phyloP scores from a whole-genome alignment of 805 yeast genomes.

The Lachancea dasiensis region DNA sequence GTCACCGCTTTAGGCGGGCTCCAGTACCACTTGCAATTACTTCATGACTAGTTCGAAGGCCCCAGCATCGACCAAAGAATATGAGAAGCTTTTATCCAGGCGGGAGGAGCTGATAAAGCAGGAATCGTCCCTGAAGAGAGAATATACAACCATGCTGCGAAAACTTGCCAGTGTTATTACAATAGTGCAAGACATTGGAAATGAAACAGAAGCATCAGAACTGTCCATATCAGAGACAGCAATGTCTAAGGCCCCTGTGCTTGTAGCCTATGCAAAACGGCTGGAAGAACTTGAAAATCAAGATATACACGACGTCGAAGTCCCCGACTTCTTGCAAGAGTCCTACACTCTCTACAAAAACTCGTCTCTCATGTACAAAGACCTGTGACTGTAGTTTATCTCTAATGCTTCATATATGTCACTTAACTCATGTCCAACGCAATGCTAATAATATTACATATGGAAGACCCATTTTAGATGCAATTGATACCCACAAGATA shows the following conservation, averaged over 20 bases:
- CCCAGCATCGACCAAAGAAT: conserved; percentile 7
- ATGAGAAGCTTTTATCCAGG: conserved; percentile 17
- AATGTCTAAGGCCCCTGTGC: conserved; percentile 19
- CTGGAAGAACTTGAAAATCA: conserved; percentile 9
- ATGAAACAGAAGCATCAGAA: conserved; percentile 9
- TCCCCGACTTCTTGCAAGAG: conserved; percentile 25
- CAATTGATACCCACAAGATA: too few species aligned
- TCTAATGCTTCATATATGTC: neutral
- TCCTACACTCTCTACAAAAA: conserved; percentile 25
- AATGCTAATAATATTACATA: conserved; percentile 6
- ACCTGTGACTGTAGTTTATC: conserved; percentile 6
- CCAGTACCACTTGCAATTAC: neutral
- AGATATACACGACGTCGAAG: conserved; percentile 11
- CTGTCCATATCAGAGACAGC: conserved; percentile 15
- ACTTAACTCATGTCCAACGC: neutral
- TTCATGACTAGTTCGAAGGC: conserved; percentile 7
- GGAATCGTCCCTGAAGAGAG: conserved; percentile 25
- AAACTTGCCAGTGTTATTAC: conserved; percentile 25
- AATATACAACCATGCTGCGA: conserved; percentile 29
- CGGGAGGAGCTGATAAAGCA: conserved; percentile 31
- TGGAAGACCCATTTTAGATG: too few species aligned
- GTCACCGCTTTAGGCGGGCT: too few species aligned
- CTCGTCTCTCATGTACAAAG: conserved; percentile 29
- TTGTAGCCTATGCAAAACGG: conserved; percentile 23
- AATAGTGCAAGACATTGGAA: conserved; percentile 16